Evolutionary conservation across 495 filamentous ascomycete species (phyloP).

Genomic region (Cercophora samala): DNA sequence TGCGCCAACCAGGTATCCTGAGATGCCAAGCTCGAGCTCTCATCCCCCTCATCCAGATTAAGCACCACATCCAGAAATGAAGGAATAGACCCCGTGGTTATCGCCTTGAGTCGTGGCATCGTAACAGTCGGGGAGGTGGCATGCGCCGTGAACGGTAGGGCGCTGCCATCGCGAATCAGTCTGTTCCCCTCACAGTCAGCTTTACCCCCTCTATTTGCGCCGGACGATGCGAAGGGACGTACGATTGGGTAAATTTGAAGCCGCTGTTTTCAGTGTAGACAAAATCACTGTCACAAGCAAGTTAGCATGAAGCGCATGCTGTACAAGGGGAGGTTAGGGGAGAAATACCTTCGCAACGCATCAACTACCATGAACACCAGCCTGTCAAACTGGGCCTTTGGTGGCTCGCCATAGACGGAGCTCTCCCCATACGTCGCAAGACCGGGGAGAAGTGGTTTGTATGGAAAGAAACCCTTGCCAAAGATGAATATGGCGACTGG

Average conservation of each 20-base stretch:
- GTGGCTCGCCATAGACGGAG: constrained; percentile 27
- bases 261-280: constrained; percentile 78
- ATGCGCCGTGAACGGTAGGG: constrained; percentile 91
- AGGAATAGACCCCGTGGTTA: constrained; percentile 93
- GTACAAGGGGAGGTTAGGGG: constrained; percentile 3
- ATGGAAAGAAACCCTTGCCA: constrained; percentile 92
- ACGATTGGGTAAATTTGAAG: constrained; percentile 92
- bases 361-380: constrained; percentile 98
- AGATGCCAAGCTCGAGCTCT: constrained; percentile 72
- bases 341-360: constrained; percentile 75
- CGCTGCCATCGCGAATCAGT: constrained; percentile 75
- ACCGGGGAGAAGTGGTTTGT: constrained; percentile 88
- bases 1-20: constrained; percentile 97
- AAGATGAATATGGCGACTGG: constrained; percentile 77
- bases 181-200: constrained; percentile 45
- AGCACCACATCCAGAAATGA: constrained; percentile 96
- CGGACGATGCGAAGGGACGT: constrained; percentile 22
- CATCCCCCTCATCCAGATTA: constrained; percentile 93
- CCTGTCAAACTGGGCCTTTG: constrained; percentile 72
- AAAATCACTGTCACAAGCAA: constrained; percentile 69
- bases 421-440: constrained; percentile 55
- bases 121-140: constrained; percentile 96
- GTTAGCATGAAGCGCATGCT: neutral
- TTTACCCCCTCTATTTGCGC: neutral
- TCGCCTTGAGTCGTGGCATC: constrained; percentile 96